These are phyloP conservation scores for Jatropha curcas DNA, from an alignment of 345 rosid species.

Conservation along the genomic window DNA sequence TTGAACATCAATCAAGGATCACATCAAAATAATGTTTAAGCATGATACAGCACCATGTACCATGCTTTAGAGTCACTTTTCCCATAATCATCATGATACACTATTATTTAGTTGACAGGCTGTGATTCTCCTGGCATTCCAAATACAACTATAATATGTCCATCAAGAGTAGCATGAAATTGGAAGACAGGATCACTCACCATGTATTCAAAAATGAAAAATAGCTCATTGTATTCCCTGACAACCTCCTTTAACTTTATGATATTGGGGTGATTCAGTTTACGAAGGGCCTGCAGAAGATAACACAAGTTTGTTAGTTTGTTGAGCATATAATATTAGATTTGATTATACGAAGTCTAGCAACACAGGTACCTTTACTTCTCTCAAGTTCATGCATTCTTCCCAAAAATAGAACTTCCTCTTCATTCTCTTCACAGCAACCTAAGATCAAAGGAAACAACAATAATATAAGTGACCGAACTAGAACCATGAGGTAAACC, in stretches of 20 bases:
- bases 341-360: slow-evolving; percentile 5
- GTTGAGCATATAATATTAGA: background rate
- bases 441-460: slow-evolving; percentile 41
- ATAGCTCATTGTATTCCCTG: slow-evolving; percentile 78
- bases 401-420: slow-evolving; percentile 90
- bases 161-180: background rate
- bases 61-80: background rate
- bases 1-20: background rate
- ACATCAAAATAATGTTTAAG: background rate
- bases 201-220: slow-evolving; percentile 95
- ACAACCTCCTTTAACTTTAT: slow-evolving; percentile 92
- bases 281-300: slow-evolving; percentile 79
- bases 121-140: background rate
- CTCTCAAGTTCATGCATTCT: slow-evolving; percentile 84
- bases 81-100: background rate
- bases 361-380: slow-evolving; percentile 65
- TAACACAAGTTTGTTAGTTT: background rate
- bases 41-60: background rate
- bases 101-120: background rate
- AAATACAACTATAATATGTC: background rate
- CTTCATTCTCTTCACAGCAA: slow-evolving; percentile 98
- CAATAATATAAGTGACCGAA: slow-evolving; percentile 1
- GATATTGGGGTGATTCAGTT: slow-evolving; percentile 79
- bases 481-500: background rate
- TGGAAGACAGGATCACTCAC: slow-evolving; percentile 39